Evolutionary conservation across 176 grass and related monocot species (phyloP), one percentile per base, ranked within the genome.

Genomic region (Ensete glaucum): DNA sequence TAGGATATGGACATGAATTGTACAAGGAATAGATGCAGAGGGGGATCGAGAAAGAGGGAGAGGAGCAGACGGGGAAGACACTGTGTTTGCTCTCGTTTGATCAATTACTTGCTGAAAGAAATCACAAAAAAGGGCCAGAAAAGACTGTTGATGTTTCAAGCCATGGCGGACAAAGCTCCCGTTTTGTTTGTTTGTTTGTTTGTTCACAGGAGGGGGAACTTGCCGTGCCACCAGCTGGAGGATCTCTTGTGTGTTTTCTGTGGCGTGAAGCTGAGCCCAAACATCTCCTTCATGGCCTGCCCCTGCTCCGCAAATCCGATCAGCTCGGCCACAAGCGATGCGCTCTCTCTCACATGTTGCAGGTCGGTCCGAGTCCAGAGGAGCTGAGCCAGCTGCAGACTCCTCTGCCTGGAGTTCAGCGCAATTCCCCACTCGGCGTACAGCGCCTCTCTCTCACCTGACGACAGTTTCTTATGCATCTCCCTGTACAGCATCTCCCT

Each of bases 401-500:
- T 92, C 78, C 94, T 74, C 27, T 91, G 84, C 69, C 89, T 98
- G 52, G 94, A 87, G 67, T 59, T 78, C 69, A 91, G 53, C 1
- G 85, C 80, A 13, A 98, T 91, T 50, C 88, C 90, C 94, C 90
- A 98, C 53, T 85, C 85, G 13, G 9, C 80, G 75, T 85, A 98
- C 27, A 98, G 80, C 72, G 64, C 87, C 75, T 98, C 85, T 60
- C 86, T 90, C 79, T 98, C 90, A 23, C 43, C 11, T 5, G 64
- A 56, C 51, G 53, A 20, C 24, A 98, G 57, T 66, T 85, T 98
- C 76, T 82, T 98, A 75, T 93, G 29, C 88, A 98, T 98, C 66
- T 93, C 86, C 72, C 64, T 85, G 59, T 91, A 93, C 12, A 98
- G 57, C 88, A 89, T 98, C 66, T 93, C 90, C 68, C 94, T 91